Percentiles rank a stretch among this genome's conserved stretches.
phyloP scores from a whole-genome alignment of 2,329 filamentous ascomycete species.

The Lasiodiplodia theobromae region DNA sequence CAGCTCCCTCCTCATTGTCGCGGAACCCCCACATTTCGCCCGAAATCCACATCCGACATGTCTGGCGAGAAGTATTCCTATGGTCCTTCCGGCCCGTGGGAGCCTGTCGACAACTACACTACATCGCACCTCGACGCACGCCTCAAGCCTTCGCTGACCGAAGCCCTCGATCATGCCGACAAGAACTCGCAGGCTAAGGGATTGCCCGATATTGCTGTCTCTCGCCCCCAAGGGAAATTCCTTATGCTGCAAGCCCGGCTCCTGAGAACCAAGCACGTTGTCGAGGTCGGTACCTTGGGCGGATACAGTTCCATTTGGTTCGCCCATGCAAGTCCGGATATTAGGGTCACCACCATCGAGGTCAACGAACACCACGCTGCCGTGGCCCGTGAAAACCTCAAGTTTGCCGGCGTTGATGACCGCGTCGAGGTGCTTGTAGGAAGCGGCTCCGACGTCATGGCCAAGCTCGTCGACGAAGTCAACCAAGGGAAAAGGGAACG shows the following conservation, averaged over 20 bases:
- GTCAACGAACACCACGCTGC: conserved; percentile 54
- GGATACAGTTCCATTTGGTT: conserved; percentile 64
- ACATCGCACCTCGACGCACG: conserved; percentile 44
- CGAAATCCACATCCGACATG: neutral
- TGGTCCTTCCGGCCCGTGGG: conserved; percentile 38
- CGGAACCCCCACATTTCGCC: neutral
- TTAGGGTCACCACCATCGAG: conserved; percentile 60
- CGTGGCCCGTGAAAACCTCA: conserved; percentile 57
- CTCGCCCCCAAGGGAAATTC: conserved; percentile 44
- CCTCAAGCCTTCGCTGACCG: conserved; percentile 32
- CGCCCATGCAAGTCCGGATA: conserved; percentile 47
- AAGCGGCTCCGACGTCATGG: conserved; percentile 52
- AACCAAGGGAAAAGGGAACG: conserved; percentile 45
- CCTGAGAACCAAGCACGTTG: conserved; percentile 40
- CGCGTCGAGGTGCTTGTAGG: conserved; percentile 56
- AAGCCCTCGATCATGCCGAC: conserved; percentile 28
- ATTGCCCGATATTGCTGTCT: conserved; percentile 46
- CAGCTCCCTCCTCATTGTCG: neutral
- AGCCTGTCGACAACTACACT: conserved; percentile 48
- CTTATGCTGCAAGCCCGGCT: conserved; percentile 43
- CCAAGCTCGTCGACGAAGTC: conserved; percentile 51
- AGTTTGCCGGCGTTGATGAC: conserved; percentile 49
- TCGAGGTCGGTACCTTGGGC: conserved; percentile 65
- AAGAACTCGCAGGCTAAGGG: conserved; percentile 38
- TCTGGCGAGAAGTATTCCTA: neutral